These are phyloP conservation scores for Fomitopsis schrenkii DNA, from an alignment of 1,284 basidiomycete species.

Conservation along the genomic window DNA sequence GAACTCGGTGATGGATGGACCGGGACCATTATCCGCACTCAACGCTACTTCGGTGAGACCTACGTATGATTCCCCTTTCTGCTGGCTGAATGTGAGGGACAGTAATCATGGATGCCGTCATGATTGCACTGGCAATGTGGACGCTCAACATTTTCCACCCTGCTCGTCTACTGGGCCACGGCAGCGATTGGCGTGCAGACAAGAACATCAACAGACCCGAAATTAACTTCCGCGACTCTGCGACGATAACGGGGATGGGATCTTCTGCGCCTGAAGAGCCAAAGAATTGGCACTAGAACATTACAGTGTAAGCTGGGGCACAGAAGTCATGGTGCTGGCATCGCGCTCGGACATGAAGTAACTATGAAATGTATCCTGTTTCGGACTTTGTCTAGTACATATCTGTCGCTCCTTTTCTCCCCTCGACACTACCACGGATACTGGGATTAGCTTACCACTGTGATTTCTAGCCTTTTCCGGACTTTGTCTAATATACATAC, in stretches of 20 bases:
- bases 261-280: neutral
- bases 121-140: slow-evolving; percentile 54
- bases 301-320: no score
- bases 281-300: no score
- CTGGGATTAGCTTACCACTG: no score
- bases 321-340: no score
- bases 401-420: no score
- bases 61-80: neutral
- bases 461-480: no score
- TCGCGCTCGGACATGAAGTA: no score
- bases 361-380: no score
- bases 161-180: slow-evolving; percentile 18
- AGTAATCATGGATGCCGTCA: slow-evolving; percentile 42
- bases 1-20: slow-evolving; percentile 53
- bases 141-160: slow-evolving; percentile 57
- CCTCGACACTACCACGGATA: no score
- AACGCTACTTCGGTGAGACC: slow-evolving; percentile 48
- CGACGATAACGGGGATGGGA: neutral
- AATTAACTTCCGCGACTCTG: neutral
- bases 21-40: slow-evolving; percentile 47
- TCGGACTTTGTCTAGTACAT: no score
- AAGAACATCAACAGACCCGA: neutral
- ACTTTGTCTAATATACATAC: no score
- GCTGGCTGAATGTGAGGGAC: neutral
- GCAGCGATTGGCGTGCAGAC: neutral